Percentiles rank a stretch among this genome's conserved stretches.
phyloP scores from a whole-genome alignment of 768 basidiomycete species.

The Tulasnella sp. region DNA sequence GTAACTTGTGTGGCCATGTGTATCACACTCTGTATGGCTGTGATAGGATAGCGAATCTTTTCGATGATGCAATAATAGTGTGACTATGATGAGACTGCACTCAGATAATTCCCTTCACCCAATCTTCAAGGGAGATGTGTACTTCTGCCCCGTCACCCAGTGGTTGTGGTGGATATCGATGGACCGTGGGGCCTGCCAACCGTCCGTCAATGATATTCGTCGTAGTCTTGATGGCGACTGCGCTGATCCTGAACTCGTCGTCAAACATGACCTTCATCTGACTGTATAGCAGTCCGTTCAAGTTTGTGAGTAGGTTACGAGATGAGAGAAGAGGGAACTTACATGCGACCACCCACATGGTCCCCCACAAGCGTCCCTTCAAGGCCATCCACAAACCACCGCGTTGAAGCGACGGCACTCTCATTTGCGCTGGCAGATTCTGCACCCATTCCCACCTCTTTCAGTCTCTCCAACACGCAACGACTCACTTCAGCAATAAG shows the following conservation, averaged over 20 bases:
- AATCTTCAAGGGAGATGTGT: not conserved
- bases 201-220: not conserved
- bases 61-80: not conserved
- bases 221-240: not conserved
- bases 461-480: constrained; percentile 45
- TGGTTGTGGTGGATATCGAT: not conserved
- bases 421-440: not conserved
- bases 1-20: not conserved
- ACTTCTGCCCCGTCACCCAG: not conserved
- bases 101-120: constrained; percentile 1
- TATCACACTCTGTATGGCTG: not conserved
- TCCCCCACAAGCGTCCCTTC: constrained; percentile 14
- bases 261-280: constrained; percentile 12
- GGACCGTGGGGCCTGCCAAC: not conserved
- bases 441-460: constrained; percentile 6
- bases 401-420: not conserved
- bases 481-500: constrained; percentile 68
- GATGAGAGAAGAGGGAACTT: not conserved
- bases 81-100: not conserved
- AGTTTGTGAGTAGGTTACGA: not conserved
- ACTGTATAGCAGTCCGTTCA: not conserved
- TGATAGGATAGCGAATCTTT: not conserved
- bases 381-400: constrained; percentile 14
- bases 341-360: constrained; percentile 3
- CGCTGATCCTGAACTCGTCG: constrained; percentile 8